phyloP scores from a whole-genome alignment of 2,329 filamentous ascomycete genomes.

The Leptosphaerulina australis region DNA sequence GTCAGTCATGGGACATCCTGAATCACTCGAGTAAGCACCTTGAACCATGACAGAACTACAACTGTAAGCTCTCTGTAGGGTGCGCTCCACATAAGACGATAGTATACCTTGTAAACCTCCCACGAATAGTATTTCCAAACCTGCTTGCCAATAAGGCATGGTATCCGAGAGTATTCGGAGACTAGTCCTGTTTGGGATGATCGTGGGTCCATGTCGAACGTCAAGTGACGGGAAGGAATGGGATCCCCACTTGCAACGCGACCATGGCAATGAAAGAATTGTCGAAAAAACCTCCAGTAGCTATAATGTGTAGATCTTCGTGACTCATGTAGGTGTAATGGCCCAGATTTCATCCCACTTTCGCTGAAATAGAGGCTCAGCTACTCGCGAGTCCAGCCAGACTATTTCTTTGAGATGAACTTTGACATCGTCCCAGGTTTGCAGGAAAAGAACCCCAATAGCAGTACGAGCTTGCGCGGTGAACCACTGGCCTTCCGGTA shows the following conservation, averaged over 20 bases:
- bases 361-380: conserved; percentile 7
- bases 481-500: conserved; percentile 24
- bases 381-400: conserved; percentile 18
- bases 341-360: conserved; percentile 18
- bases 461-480: conserved; percentile 3
- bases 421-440: conserved; percentile 12
- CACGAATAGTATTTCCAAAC: no score
- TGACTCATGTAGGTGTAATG: not conserved
- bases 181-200: conserved; percentile 16
- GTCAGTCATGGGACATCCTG: no score
- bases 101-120: not conserved
- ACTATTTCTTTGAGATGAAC: conserved; percentile 12
- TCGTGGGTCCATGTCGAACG: not conserved
- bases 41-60: no score
- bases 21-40: no score
- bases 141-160: not conserved
- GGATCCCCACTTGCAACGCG: not conserved
- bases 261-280: not conserved
- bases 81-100: not conserved
- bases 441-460: conserved; percentile 1
- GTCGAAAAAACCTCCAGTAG: no score
- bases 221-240: not conserved
- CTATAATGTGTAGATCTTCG: not conserved
- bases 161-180: conserved; percentile 13
- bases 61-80: not conserved